These are phyloP conservation scores for Xylariaceae sp. DNA, from an alignment of 2,329 filamentous ascomycete species.

Conservation along the genomic window DNA sequence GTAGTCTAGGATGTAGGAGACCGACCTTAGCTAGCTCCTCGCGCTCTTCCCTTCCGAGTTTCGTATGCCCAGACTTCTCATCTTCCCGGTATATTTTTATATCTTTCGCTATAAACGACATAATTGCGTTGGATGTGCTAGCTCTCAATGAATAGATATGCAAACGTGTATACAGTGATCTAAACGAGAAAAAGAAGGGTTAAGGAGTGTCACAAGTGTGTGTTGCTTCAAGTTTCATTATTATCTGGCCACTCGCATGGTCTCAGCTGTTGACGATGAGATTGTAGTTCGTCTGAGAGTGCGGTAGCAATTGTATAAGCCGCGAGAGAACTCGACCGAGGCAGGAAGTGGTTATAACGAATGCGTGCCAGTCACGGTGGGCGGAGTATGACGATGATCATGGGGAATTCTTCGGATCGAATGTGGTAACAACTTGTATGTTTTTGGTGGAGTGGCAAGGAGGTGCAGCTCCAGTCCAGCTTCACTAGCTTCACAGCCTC, in stretches of 20 bases:
- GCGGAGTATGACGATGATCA: conserved; percentile 18
- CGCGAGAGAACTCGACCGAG: conserved; percentile 6
- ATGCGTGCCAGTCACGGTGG: conserved; percentile 20
- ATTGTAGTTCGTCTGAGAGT: background rate
- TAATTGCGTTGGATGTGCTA: conserved; percentile 30
- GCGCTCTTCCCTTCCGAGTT: conserved; percentile 48
- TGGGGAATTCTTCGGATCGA: conserved; percentile 2
- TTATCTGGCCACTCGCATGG: conserved; percentile 19
- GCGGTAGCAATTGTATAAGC: background rate
- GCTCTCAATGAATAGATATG: background rate
- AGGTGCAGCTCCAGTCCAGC: conserved; percentile 9
- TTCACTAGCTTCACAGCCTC: conserved; percentile 10
- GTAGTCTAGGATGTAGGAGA: background rate
- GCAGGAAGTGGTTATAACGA: conserved; percentile 10
- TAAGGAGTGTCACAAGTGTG: background rate
- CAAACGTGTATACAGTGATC: background rate
- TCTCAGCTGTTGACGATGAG: background rate
- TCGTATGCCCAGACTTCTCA: conserved; percentile 43
- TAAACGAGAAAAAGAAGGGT: conserved; percentile 2
- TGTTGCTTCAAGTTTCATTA: conserved; percentile 1
- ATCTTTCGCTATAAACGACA: conserved; percentile 48
- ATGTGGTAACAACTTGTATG: conserved; percentile 2
- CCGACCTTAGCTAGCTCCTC: conserved; percentile 54
- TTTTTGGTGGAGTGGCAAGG: conserved; percentile 22
- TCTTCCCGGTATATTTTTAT: conserved; percentile 53